These are phyloP conservation scores for Colletotrichum sp. DNA, from an alignment of 2,329 filamentous ascomycete genomes.

Conservation along the genomic window DNA sequence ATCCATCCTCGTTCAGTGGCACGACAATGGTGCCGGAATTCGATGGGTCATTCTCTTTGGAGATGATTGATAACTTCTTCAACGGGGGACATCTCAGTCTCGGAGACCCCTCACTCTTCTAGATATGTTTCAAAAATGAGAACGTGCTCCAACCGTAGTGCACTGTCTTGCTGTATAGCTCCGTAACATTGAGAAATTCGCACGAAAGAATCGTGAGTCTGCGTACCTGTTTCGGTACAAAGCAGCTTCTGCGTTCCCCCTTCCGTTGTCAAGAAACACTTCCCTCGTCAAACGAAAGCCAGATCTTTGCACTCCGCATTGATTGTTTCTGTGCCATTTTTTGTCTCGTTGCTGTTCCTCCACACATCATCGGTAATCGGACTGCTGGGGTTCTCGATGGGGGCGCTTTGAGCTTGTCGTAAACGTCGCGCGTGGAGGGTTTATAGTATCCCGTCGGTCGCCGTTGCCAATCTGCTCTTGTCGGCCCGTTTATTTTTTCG, in stretches of 20 bases:
- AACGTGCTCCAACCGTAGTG: background rate
- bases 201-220: background rate
- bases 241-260: background rate
- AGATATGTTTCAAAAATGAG: background rate
- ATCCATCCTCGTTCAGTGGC: background rate
- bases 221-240: background rate
- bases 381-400: background rate
- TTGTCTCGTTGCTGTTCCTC: background rate
- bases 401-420: background rate
- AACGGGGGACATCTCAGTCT: conserved; percentile 17
- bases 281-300: background rate
- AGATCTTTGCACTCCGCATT: background rate
- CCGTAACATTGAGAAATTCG: background rate
- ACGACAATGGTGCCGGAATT: conserved; percentile 3
- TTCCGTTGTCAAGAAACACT: background rate
- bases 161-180: background rate
- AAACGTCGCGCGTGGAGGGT: background rate
- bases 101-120: conserved; percentile 19
- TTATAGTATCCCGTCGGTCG: background rate
- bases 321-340: background rate
- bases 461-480: background rate
- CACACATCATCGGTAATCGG: background rate
- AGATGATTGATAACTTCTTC: conserved; percentile 18
- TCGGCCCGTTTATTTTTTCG: background rate
- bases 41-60: conserved; percentile 5